These are phyloP conservation scores for Mycena filopes DNA, from an alignment of 768 basidiomycete species.

Conservation along the genomic window DNA sequence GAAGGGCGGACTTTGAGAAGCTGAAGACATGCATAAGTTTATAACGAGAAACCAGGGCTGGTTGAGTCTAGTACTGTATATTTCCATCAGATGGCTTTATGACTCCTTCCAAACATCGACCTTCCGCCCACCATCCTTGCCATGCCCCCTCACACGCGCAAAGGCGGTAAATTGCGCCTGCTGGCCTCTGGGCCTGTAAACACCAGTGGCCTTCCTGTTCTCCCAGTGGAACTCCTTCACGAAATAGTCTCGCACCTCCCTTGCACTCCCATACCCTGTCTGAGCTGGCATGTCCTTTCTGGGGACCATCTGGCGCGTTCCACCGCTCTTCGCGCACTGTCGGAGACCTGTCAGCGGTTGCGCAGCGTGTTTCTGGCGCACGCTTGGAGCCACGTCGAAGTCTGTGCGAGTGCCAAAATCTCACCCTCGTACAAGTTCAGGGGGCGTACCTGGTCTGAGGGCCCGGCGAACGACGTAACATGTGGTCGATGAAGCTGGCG, in stretches of 20 bases:
- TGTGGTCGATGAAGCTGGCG: constrained; percentile 20
- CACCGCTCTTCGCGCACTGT: constrained; percentile 27
- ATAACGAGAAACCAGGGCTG: no score
- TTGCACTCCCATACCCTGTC: constrained; percentile 29
- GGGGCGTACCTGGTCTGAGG: background rate
- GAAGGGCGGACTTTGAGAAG: no score
- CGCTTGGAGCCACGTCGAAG: constrained; percentile 35
- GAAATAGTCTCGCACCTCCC: constrained; percentile 38
- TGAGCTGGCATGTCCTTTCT: background rate
- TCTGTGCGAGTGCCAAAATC: constrained; percentile 25
- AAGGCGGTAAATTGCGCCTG: no score
- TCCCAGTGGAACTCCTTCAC: constrained; percentile 40
- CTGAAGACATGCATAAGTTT: no score
- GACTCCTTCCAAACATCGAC: no score
- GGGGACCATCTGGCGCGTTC: constrained; percentile 19
- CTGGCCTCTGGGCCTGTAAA: constrained; percentile 25
- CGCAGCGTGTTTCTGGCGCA: constrained; percentile 32
- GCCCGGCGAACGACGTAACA: no score
- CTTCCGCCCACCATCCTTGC: no score
- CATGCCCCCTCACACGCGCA: no score
- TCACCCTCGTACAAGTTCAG: background rate
- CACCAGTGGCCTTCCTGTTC: constrained; percentile 31
- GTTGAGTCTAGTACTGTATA: no score
- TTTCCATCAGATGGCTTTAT: no score
- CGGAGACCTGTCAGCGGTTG: constrained; percentile 35